Evolutionary conservation across 2,329 filamentous ascomycete genomes (phyloP).

Genomic region (Hypoxylon sp.): DNA sequence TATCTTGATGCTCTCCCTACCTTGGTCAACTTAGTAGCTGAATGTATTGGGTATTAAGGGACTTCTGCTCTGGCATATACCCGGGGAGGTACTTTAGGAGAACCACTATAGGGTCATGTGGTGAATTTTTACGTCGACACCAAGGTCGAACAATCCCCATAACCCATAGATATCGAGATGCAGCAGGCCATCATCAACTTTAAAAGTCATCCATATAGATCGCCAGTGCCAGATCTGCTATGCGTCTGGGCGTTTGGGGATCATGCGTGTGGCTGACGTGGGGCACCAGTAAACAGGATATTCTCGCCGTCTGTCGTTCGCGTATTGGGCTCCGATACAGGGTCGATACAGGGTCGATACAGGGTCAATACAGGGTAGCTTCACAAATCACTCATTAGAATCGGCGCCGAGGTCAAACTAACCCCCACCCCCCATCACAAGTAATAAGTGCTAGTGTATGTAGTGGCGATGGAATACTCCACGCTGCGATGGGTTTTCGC

Average conservation of each 20-base stretch:
- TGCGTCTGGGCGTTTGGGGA: slow-evolving; percentile 34
- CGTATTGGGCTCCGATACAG: slow-evolving; percentile 20
- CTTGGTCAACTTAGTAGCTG: background rate
- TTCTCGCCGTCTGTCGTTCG: slow-evolving; percentile 17
- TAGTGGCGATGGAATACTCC: slow-evolving; percentile 21
- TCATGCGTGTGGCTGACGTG: slow-evolving; percentile 37
- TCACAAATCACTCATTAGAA: slow-evolving; percentile 12
- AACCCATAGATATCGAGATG: slow-evolving; percentile 20
- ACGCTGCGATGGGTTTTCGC: slow-evolving; percentile 27
- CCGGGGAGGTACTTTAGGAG: background rate
- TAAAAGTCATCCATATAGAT: slow-evolving; percentile 34
- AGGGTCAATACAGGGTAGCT: slow-evolving; percentile 17
- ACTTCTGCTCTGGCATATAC: slow-evolving; percentile 10
- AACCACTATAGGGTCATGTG: slow-evolving; percentile 17
- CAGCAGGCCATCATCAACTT: slow-evolving; percentile 6
- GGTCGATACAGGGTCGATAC: background rate
- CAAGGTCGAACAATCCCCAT: slow-evolving; percentile 22
- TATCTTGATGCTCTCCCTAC: slow-evolving; percentile 12
- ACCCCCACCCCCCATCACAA: slow-evolving; percentile 25
- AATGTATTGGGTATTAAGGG: slow-evolving; percentile 14
- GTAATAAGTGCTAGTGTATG: background rate
- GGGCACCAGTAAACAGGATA: slow-evolving; percentile 22
- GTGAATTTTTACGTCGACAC: slow-evolving; percentile 17
- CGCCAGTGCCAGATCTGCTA: slow-evolving; percentile 42
- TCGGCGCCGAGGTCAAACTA: slow-evolving; percentile 19